Evolutionary conservation across 306 rosid genomes (phyloP), one percentile per base, ranked within the genome.

Genomic region (Neltuma alba): DNA sequence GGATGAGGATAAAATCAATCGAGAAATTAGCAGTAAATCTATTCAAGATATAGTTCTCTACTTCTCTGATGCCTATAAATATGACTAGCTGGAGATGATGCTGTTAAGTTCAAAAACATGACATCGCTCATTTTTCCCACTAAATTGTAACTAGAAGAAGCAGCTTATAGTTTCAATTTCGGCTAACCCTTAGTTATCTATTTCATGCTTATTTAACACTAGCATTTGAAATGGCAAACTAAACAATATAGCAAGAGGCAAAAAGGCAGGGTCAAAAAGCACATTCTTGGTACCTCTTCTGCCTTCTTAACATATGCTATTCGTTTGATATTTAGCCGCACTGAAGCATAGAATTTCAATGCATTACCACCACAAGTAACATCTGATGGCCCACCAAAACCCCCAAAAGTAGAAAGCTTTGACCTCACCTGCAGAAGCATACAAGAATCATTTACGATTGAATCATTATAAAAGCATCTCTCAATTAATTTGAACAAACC

Each of bases 281-380:
- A 78, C 31, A 58, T 67, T 76, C 40, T 76, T 42, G 4, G 48
- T 89, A 91, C 97, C 98, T 90, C 93, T 82, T 94, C 97, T 70
- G 92, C 97, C 87, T 92, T 94, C 92, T 89, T 91, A 78, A 94
- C 66, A 84, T 79, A 57, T 27, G 95, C 97, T 82, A 66, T 85
- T 85, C 97, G 84, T 75, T 68, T 87, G 37, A 94, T 80, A 82
- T 92, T 88, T 58, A 92, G 88, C 79, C 97, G 94, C 81, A 94
- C 89, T 31, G 97, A 94, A 81, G 99, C 97, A 87, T 94, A 92
- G 74, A 91, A 94, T 84, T 91, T 94, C 79, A 94, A 85, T 36
- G 97, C 97, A 76, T 94, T 94, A 83, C 98, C 98, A 27, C 98
- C 97, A 85, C 97, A 94, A 21, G 97, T 91, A 79, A 90, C 92